phyloP scores from a whole-genome alignment of 2,329 filamentous ascomycete genomes.

The Aspergillus pseudoviridinutans region DNA sequence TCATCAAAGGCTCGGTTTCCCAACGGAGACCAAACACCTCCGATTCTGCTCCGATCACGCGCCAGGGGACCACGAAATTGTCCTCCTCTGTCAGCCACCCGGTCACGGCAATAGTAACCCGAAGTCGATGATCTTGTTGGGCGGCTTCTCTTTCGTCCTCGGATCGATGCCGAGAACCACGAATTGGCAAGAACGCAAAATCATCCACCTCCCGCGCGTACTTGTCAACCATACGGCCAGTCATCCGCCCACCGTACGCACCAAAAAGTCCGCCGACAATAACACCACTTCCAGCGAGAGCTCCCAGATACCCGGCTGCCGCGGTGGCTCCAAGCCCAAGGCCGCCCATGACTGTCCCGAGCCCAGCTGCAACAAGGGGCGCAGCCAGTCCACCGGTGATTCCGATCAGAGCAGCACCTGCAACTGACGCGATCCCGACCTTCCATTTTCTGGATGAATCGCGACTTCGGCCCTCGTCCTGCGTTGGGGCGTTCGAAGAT shows the following conservation, averaged over 20 bases:
- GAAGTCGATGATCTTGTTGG: conserved; percentile 60
- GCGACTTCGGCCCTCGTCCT: conserved; percentile 66
- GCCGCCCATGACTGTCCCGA: conserved; percentile 75
- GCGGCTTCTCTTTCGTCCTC: conserved; percentile 38
- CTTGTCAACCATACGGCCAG: conserved; percentile 80
- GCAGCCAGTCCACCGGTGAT: conserved; percentile 76
- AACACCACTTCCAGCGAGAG: conserved; percentile 73
- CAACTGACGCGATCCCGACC: conserved; percentile 81
- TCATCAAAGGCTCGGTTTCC: conserved; percentile 73
- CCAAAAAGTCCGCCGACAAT: conserved; percentile 84
- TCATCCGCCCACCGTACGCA: conserved; percentile 81
- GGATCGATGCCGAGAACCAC: conserved; percentile 49
- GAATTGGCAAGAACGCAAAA: conserved; percentile 77
- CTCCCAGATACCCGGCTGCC: conserved; percentile 73
- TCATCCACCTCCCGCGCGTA: conserved; percentile 84
- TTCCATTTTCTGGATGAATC: conserved; percentile 68
- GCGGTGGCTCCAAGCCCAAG: conserved; percentile 69
- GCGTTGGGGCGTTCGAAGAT: conserved; percentile 71
- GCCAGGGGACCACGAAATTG: conserved; percentile 75
- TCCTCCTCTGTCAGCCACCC: conserved; percentile 74
- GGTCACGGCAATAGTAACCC: conserved; percentile 76
- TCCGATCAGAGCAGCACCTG: conserved; percentile 81
- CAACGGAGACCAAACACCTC: conserved; percentile 82
- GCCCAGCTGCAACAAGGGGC: conserved; percentile 70
- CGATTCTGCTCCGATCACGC: conserved; percentile 64